Evolutionary conservation across 495 filamentous ascomycete genomes (phyloP).

Genomic region (Copromyces sp.): DNA sequence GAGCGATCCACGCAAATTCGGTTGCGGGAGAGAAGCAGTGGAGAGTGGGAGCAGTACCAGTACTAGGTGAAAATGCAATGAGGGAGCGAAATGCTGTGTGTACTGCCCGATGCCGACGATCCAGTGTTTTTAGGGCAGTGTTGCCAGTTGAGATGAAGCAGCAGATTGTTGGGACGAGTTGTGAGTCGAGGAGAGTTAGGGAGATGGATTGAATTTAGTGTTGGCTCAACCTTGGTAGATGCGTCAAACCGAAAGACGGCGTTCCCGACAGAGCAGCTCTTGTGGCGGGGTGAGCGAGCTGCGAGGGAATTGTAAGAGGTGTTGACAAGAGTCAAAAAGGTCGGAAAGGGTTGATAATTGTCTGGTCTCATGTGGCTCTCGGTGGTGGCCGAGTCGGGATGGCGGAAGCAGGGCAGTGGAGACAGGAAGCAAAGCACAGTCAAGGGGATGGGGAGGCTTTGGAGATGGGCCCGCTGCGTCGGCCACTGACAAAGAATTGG

Average conservation of each 20-base stretch:
- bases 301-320: not conserved
- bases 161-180: not conserved
- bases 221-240: not conserved
- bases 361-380: not conserved
- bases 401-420: slow-evolving; percentile 2
- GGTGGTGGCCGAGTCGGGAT: slow-evolving; percentile 2
- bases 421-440: not conserved
- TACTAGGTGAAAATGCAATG: not conserved
- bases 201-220: not conserved
- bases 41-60: not conserved
- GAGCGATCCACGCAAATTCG: not conserved
- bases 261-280: not conserved
- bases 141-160: not conserved
- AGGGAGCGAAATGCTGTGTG: not conserved
- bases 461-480: not conserved
- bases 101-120: not conserved
- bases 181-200: not conserved
- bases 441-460: not conserved
- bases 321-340: not conserved
- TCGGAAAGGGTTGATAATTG: not conserved
- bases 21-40: not conserved
- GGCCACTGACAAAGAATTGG: slow-evolving; percentile 15
- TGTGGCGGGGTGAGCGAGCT: not conserved
- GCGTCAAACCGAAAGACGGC: not conserved
- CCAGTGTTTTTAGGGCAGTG: not conserved